phyloP scores from a whole-genome alignment of 2,329 filamentous ascomycete species.

The Malbranchea zuffiana region DNA sequence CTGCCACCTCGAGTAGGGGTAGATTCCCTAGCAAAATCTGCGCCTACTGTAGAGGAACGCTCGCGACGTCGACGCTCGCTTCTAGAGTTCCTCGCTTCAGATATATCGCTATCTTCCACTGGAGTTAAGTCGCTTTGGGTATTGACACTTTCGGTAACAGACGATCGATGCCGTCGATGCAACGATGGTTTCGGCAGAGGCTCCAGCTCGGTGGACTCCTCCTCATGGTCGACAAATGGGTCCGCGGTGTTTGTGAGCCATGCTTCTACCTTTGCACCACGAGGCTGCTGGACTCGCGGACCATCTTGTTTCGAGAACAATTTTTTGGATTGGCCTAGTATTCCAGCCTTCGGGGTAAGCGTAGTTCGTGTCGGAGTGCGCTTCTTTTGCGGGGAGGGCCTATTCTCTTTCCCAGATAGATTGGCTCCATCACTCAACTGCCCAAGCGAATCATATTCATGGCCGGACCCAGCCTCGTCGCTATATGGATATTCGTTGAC shows the following conservation, averaged over 20 bases:
- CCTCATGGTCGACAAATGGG: slow-evolving; percentile 40
- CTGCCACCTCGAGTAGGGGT: background rate
- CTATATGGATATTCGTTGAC: slow-evolving; percentile 10
- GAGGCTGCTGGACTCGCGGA: slow-evolving; percentile 26
- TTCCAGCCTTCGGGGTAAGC: slow-evolving; percentile 32
- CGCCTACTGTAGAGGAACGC: background rate
- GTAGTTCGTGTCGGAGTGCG: slow-evolving; percentile 16
- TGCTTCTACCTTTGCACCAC: slow-evolving; percentile 47
- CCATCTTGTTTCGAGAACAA: slow-evolving; percentile 36
- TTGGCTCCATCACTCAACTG: slow-evolving; percentile 29
- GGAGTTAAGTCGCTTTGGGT: background rate
- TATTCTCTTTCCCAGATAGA: slow-evolving; percentile 30
- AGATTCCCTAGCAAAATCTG: slow-evolving; percentile 1
- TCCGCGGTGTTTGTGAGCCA: slow-evolving; percentile 50
- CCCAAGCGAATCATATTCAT: too few species aligned
- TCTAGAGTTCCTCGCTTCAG: slow-evolving; percentile 1
- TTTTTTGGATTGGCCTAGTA: slow-evolving; percentile 36
- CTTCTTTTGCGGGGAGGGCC: slow-evolving; percentile 24
- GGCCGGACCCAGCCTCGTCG: slow-evolving; percentile 3
- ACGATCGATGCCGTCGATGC: background rate
- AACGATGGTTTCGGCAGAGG: slow-evolving; percentile 7
- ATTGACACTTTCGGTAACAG: background rate
- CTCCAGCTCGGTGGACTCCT: slow-evolving; percentile 17
- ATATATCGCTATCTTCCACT: background rate
- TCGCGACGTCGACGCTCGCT: background rate